phyloP scores from a whole-genome alignment of 1,139 yeast genomes.

The Nakaseomyces kungkrabaensis region DNA sequence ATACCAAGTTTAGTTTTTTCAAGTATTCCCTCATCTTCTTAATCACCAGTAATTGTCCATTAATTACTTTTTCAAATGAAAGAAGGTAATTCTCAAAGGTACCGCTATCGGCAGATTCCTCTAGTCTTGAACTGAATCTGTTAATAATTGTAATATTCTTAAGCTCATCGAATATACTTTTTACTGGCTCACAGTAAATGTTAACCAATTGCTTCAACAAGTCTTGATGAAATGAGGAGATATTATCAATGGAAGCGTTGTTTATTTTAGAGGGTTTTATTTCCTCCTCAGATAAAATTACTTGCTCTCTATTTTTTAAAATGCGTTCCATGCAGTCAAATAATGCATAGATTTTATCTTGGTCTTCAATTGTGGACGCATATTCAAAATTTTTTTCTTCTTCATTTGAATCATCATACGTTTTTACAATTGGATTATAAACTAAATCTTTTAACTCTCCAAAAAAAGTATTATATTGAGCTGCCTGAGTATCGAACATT shows the following conservation, averaged over 20 bases:
- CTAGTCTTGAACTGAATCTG: constrained; percentile 4
- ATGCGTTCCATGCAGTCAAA: constrained; percentile 51
- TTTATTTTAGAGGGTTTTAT: constrained; percentile 13
- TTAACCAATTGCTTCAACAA: constrained; percentile 13
- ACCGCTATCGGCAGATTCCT: constrained; percentile 1
- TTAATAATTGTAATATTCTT: constrained; percentile 22
- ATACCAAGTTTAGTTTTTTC: constrained; percentile 50
- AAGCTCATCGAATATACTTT: constrained; percentile 21
- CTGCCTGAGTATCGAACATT: constrained; percentile 47
- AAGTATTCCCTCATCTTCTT: constrained; percentile 32
- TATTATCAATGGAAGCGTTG: constrained; percentile 12
- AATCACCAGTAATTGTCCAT: constrained; percentile 10
- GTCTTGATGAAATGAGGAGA: constrained; percentile 19
- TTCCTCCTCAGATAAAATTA: constrained; percentile 33
- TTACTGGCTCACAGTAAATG: constrained; percentile 20
- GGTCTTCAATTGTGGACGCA: constrained; percentile 58
- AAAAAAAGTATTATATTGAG: constrained; percentile 47
- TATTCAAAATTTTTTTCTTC: constrained; percentile 61
- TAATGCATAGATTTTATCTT: constrained; percentile 57
- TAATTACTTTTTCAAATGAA: constrained; percentile 16
- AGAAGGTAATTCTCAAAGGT: constrained; percentile 19
- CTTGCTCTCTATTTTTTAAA: constrained; percentile 46
- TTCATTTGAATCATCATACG: constrained; percentile 37
- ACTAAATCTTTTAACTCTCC: constrained; percentile 36
- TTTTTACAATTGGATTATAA: constrained; percentile 39